A percentile compares a stretch with the other conserved stretches of the same genome.
Conservation (phyloP, 208 protist genomes). For the Spongospora subterranea region DNA sequence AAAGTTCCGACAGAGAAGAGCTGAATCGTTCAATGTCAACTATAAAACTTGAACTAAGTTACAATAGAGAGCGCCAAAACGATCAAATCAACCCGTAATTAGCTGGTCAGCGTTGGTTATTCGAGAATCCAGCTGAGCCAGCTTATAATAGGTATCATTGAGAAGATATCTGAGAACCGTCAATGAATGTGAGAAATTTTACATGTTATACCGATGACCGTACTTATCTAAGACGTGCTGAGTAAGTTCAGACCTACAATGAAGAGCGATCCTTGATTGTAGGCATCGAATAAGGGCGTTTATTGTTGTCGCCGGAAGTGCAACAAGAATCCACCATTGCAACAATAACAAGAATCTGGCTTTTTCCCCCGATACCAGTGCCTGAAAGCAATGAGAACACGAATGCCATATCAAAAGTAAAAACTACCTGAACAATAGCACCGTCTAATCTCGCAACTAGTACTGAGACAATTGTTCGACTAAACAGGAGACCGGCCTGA, state of each 20-base stretch:
- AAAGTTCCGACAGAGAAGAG: constrained; percentile 18
- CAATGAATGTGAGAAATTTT: background rate
- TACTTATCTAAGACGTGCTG: constrained; percentile 2
- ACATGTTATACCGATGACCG: background rate
- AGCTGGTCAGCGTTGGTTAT: constrained; percentile 37
- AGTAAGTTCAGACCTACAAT: background rate
- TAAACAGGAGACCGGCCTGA: constrained; percentile 25
- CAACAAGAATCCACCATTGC: constrained; percentile 21
- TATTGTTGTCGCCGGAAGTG: background rate
- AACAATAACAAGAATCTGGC: background rate
- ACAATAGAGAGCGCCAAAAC: background rate
- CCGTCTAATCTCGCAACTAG: constrained; percentile 23
- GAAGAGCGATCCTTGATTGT: constrained; percentile 25
- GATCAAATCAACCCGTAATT: background rate
- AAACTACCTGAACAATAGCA: constrained; percentile 27
- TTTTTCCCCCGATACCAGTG: constrained; percentile 44
- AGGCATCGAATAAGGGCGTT: constrained; percentile 15
- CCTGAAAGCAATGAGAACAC: background rate
- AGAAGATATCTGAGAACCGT: background rate
- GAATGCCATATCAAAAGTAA: background rate
- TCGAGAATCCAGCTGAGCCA: constrained; percentile 31
- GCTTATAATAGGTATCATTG: constrained; percentile 51
- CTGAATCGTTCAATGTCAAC: constrained; percentile 52
- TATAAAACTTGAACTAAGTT: background rate
- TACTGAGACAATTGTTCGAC: constrained; percentile 21